Percentiles rank a stretch among this genome's conserved stretches.
phyloP scores from a whole-genome alignment of 371 early-diverging fungal genomes.

The Zychaea mexicana region DNA sequence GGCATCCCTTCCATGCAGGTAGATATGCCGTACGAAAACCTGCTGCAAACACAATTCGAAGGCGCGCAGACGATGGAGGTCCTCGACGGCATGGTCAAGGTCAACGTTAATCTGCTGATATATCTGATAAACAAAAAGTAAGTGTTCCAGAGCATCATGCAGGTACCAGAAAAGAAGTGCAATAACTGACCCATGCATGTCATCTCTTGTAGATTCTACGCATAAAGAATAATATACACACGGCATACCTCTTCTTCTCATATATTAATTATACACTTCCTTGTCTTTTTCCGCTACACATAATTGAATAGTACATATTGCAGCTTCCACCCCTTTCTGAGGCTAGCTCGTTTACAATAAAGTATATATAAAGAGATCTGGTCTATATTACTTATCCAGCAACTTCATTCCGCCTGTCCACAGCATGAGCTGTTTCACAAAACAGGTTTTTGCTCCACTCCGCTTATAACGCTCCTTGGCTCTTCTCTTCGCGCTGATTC shows the following conservation, averaged over 20 bases:
- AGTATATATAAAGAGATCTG: background rate
- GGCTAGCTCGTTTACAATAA: too few species aligned
- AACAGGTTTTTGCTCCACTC: background rate
- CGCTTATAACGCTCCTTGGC: too few species aligned
- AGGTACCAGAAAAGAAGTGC: background rate
- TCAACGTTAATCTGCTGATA: constrained; percentile 94
- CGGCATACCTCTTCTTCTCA: background rate
- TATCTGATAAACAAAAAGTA: constrained; percentile 98
- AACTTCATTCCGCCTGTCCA: too few species aligned
- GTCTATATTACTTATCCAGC: too few species aligned
- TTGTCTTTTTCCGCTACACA: background rate
- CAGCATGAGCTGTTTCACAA: background rate
- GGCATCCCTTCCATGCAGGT: constrained; percentile 75
- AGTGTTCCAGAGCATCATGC: constrained; percentile 20
- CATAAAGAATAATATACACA: background rate
- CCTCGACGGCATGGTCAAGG: constrained; percentile 89
- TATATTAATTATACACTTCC: background rate
- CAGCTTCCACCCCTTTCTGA: too few species aligned
- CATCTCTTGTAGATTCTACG: constrained; percentile 8
- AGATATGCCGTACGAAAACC: constrained; percentile 89
- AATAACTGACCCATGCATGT: too few species aligned
- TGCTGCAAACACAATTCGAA: constrained; percentile 92
- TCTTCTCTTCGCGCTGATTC: background rate
- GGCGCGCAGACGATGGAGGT: constrained; percentile 86
- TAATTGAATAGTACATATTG: too few species aligned